Evolutionary conservation across 768 basidiomycete species (phyloP).

Genomic region (Clitopilus passeckerianus): DNA sequence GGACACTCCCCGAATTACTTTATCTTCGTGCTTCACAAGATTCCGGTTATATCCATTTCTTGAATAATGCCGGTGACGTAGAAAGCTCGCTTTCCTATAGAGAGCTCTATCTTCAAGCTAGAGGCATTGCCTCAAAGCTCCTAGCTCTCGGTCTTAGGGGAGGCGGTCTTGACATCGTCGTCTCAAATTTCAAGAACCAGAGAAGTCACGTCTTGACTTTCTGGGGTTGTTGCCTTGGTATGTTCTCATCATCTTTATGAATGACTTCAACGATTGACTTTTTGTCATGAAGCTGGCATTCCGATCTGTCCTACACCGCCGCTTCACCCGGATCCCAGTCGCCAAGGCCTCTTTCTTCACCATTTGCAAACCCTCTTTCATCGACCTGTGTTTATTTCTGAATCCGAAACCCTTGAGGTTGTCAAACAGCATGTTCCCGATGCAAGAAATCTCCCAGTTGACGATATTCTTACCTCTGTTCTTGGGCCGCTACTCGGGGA

Average conservation of each 20-base stretch:
- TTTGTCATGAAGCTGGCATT: conserved; percentile 12
- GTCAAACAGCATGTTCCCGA: background rate
- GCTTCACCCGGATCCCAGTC: conserved; percentile 2
- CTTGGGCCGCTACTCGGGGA: background rate
- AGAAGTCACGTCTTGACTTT: conserved; percentile 16
- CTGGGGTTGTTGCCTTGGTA: conserved; percentile 18
- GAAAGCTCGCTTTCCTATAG: background rate
- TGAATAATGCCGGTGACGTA: background rate
- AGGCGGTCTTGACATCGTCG: background rate
- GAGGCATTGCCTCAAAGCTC: background rate
- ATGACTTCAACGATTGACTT: background rate
- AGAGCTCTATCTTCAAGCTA: background rate
- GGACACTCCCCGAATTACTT: background rate
- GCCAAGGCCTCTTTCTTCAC: background rate
- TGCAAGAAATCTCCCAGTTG: conserved; percentile 1
- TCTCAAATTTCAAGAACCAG: conserved; percentile 13
- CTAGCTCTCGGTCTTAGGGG: background rate
- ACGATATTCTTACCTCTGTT: background rate
- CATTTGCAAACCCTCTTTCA: background rate
- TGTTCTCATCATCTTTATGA: background rate
- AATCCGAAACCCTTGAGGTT: background rate
- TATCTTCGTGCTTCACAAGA: background rate
- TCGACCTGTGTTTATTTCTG: background rate
- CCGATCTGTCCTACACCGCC: conserved; percentile 13
- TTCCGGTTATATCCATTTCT: background rate